These are phyloP conservation scores for Serendipita sp. DNA, from an alignment of 768 basidiomycete species.

Conservation along the genomic window DNA sequence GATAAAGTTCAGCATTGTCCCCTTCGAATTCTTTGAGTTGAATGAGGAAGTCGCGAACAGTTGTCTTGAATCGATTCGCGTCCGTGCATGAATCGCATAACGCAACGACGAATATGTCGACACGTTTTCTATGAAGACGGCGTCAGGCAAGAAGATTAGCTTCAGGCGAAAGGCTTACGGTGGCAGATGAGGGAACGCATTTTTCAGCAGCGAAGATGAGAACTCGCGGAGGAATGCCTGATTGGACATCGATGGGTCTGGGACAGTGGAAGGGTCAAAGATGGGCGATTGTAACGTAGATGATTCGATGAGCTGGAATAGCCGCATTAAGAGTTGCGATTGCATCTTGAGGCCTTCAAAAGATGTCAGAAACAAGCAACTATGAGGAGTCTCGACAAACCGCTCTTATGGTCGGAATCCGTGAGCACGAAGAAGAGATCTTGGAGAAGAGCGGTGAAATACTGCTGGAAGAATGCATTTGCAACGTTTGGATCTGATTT, in stretches of 20 bases:
- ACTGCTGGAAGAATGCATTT: constrained; percentile 34
- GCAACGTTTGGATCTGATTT: constrained; percentile 23
- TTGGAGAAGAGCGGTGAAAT: constrained; percentile 27
- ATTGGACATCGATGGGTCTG: constrained; percentile 25
- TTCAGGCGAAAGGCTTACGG: constrained; percentile 16
- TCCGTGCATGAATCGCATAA: constrained; percentile 62
- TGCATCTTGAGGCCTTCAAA: constrained; percentile 30
- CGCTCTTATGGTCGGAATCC: constrained; percentile 35
- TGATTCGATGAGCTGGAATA: constrained; percentile 29
- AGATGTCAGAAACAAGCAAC: neutral
- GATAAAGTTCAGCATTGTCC: constrained; percentile 67
- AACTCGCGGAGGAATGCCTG: constrained; percentile 26
- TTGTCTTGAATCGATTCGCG: constrained; percentile 82
- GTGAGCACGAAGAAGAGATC: constrained; percentile 34
- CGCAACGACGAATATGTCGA: constrained; percentile 50
- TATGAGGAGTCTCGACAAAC: constrained; percentile 15
- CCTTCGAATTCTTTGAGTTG: constrained; percentile 95
- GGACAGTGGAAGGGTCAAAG: constrained; percentile 26
- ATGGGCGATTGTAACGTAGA: constrained; percentile 27
- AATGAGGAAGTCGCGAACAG: constrained; percentile 92
- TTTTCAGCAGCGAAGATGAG: constrained; percentile 25
- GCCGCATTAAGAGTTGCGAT: constrained; percentile 27
- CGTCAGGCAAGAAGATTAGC: constrained; percentile 21
- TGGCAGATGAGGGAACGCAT: constrained; percentile 30
- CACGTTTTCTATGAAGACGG: constrained; percentile 25